Evolutionary conservation across 2,329 filamentous ascomycete species (phyloP), one percentile per base, ranked within the genome.

Genomic region (Colletotrichum kahawae): DNA sequence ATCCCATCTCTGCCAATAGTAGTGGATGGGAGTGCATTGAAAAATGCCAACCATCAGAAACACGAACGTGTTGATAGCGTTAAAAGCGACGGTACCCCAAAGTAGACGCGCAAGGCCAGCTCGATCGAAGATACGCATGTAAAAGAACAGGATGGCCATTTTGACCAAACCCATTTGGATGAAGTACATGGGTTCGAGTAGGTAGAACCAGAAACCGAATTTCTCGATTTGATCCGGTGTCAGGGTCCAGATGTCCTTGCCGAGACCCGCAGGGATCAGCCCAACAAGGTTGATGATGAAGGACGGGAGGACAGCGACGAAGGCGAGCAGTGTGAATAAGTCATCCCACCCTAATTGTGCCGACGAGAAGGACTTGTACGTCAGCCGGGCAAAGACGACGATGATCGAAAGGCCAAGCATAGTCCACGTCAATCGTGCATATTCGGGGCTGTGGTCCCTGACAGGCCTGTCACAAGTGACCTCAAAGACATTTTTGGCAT

Each of bases 1-100:
- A 16, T 86, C 84, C 85, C 86, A 88, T 12, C 80, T 79, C 1
- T 76, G 79, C 87, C 87, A 88, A 71, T 84, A 84, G 51, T 81
- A 85, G 5, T 73, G 75, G 1, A 88, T 78, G 0, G 87, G 86
- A 2, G 78, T 80, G 66, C 86, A 87, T 43, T 87, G 82, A 9
- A 86, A 83, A 2, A 84, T 79, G 5, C 78, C 80, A 3, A 80
- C 76, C 2, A 85, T 63, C 2, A 81, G 70, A 60, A 86, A 87
- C 0, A 79, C 69, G 1, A 82, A 31, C 1, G 82, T 82, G 18
- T 79, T 82, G 2, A 80, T 38, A 2, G 76, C 76, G 29, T 81
- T 83, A 63, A 87, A 80, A 12, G 75, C 62, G 4, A 83, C 78
- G 1, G 83, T 82, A 5, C 76, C 79, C 78, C 82, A 84, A 1